Base-by-base conservation (phyloP, 192 early-diverging fungal species). In the Lunasporangiospora selenospora region DNA sequence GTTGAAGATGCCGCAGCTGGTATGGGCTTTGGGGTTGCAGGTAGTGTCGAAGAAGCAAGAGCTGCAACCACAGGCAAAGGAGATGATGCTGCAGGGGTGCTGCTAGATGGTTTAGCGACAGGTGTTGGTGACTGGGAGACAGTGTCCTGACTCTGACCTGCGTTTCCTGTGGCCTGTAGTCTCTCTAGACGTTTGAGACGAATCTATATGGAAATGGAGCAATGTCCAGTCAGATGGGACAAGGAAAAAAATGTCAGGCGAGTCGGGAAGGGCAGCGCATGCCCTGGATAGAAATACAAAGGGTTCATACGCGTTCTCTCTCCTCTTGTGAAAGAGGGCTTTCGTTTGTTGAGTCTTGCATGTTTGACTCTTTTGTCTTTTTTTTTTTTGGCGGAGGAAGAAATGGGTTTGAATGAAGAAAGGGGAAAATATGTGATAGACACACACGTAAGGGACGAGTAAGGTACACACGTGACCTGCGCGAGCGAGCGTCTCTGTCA, bases 151-250 rank as follows among this genome's bases (percentile, higher is more conserved):
- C 24, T 27, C 40, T 67, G 46, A 23, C 67, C 58, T 16, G 65
- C 48, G 34, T 56, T 46, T 7, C 18, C 36, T 18, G 59, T 32
- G 3, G 76, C 67, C 46, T 81, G 80, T 3, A 88, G 60, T 47
- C 86, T 88, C n/a, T 87, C 87, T 19, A 87, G 51, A 23, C 87
- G 85, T 41, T 88, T 88, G 45, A 84, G 51, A 27, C 88, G 75
- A 55, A 89, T 88, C 86, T 89, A 76, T 24, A 55, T 36, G 46
- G 27, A 3, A 55, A 19, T 29, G 30, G 15, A 12, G 12, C 23
- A 2, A 43, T 15, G 44, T 21, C 6, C 13, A 24, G 10, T 19
- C 11, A 13, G 27, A 13, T 27, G 11, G 19, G 15, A 29, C 12
- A 53, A 36, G 33, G 31, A 4, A 33, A 19, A 37, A 3, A 57